phyloP scores from a whole-genome alignment of 139 green algal genomes.

The Closterium sp. region DNA sequence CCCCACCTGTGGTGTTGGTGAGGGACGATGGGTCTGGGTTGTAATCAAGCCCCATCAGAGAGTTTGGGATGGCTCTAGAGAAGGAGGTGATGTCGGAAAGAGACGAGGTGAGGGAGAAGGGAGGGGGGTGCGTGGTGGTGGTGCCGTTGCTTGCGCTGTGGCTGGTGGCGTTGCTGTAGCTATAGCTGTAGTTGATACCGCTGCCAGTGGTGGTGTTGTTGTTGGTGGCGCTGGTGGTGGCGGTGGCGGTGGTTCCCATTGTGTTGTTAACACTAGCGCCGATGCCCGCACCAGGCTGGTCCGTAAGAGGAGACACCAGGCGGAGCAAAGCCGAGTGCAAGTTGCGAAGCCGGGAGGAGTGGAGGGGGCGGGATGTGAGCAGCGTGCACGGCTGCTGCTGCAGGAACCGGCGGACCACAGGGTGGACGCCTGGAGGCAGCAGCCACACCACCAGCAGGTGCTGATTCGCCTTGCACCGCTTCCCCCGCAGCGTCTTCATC shows the following conservation, averaged over 20 bases:
- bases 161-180: background rate
- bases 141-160: background rate
- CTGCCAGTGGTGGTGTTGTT: background rate
- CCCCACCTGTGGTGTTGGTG: background rate
- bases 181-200: background rate
- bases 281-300: no score
- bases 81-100: background rate
- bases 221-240: background rate
- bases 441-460: slow-evolving; percentile 25
- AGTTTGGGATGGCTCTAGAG: background rate
- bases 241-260: no score
- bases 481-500: background rate
- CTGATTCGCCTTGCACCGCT: slow-evolving; percentile 11
- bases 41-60: background rate
- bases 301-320: slow-evolving; percentile 6
- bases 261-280: no score
- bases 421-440: background rate
- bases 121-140: background rate
- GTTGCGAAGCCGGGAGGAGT: slow-evolving; percentile 10
- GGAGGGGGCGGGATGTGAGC: slow-evolving; percentile 4
- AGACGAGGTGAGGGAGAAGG: background rate
- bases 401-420: background rate
- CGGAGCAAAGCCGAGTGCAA: background rate
- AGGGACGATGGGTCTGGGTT: background rate
- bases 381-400: background rate